These are phyloP conservation scores for Myriangium duriaei DNA, from an alignment of 2,329 filamentous ascomycete species.

Conservation along the genomic window DNA sequence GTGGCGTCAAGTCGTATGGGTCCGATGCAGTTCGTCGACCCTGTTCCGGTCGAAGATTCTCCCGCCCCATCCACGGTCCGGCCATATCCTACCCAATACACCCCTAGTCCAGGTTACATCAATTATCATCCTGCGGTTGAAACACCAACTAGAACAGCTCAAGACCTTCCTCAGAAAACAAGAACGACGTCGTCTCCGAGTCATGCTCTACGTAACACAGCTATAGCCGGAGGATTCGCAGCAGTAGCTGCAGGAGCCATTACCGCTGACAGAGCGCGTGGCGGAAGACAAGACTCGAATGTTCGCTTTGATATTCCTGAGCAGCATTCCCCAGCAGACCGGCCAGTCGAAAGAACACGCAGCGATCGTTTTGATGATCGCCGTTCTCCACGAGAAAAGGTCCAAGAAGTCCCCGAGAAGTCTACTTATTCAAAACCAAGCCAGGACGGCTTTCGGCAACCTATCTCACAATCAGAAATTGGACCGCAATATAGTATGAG, in stretches of 20 bases:
- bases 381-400: too few relatives aligned
- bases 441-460: background rate
- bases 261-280: constrained; percentile 16
- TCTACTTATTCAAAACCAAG: too few relatives aligned
- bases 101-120: too few relatives aligned
- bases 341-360: constrained; percentile 20
- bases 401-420: too few relatives aligned
- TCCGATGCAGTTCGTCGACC: constrained; percentile 52
- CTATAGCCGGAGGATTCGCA: constrained; percentile 31
- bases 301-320: constrained; percentile 47
- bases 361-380: constrained; percentile 19
- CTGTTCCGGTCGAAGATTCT: constrained; percentile 54
- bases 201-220: constrained; percentile 24
- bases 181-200: constrained; percentile 13
- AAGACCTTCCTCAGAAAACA: constrained; percentile 16
- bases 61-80: constrained; percentile 25
- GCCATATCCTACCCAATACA: too few relatives aligned
- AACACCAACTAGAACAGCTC: background rate
- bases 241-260: constrained; percentile 25
- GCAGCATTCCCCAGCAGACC: constrained; percentile 41
- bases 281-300: constrained; percentile 25
- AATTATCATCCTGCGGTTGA: too few relatives aligned
- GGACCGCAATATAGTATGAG: constrained; percentile 7
- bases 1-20: constrained; percentile 27
- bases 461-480: background rate